Evolutionary conservation across 75 land plant species (phyloP), one percentile per base, ranked within the genome.

Genomic region (Selaginella moellendorffii): DNA sequence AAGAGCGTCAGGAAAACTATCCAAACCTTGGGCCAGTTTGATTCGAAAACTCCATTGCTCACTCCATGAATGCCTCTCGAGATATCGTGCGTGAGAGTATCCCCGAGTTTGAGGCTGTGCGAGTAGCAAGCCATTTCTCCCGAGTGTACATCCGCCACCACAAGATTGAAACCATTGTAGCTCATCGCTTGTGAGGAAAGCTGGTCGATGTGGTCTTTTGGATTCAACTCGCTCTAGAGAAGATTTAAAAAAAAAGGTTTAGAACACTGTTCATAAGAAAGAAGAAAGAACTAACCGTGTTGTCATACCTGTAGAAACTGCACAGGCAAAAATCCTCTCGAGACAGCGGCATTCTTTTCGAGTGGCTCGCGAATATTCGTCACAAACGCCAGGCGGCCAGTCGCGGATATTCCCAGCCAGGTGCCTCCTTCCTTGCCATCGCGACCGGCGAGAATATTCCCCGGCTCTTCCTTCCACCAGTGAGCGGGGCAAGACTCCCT

Each of bases 1-100:
- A n/a, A n/a, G n/a, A n/a, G n/a, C n/a, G n/a, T n/a, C n/a, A n/a
- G n/a, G n/a, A n/a, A n/a, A n/a, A n/a, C n/a, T n/a, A n/a, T n/a
- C n/a, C n/a, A 36, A 58, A 79, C 91, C 82, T 87, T 87, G 26
- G 76, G 96, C 98, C 98, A 93, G 24, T 86, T 86, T 17, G 80
- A 64, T 66, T 88, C 96, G 30, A 88, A 62, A 17, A 30, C 75
- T 36, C 84, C 90, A 82, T 93, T 93, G 63, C 85, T 66, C 18
- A 92, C 71, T 12, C 85, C 90, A 78, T 93, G 98, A 46, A 88
- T 61, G 0, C 96, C 98, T 20, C 83, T 83, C 51, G 77, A 72
- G 20, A 69, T 52, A 62, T 69, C 53, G 1, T 22, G 63, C 28
- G 26, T 29, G 2, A 59, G 1, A 67, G 9, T 28, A 27, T 56